Percentiles rank a stretch among this genome's conserved stretches.
These are phyloP conservation scores for Monosporascus sp. DNA, from an alignment of 2,329 filamentous ascomycete genomes.

Conservation along the genomic window DNA sequence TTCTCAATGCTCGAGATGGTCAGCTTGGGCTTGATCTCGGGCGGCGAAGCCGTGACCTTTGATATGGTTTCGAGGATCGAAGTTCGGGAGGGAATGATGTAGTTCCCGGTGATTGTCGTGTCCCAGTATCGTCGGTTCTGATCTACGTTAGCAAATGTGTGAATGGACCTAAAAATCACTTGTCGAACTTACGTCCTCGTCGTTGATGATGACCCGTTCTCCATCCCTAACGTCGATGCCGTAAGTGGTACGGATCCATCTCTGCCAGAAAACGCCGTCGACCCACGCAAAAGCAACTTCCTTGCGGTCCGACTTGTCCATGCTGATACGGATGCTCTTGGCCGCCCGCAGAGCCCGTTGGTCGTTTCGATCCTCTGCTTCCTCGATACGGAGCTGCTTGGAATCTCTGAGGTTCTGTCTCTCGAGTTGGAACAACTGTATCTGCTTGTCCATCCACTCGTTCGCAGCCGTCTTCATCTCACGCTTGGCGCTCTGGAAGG, in stretches of 20 bases:
- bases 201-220: constrained; percentile 92
- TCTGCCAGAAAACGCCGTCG: constrained; percentile 93
- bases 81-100: constrained; percentile 82
- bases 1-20: constrained; percentile 69
- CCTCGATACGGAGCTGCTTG: constrained; percentile 92
- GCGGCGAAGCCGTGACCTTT: constrained; percentile 62
- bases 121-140: constrained; percentile 96
- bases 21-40: constrained; percentile 69
- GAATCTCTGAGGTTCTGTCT: constrained; percentile 88
- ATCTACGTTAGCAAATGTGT: constrained; percentile 27
- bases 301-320: constrained; percentile 80
- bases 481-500: constrained; percentile 70
- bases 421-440: constrained; percentile 85
- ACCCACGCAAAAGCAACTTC: constrained; percentile 96
- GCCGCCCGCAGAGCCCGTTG: constrained; percentile 79
- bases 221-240: constrained; percentile 83
- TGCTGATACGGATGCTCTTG: constrained; percentile 86
- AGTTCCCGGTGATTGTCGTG: constrained; percentile 78
- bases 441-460: constrained; percentile 98
- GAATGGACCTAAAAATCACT: not conserved
- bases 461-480: constrained; percentile 94
- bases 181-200: constrained; percentile 74
- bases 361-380: constrained; percentile 89
- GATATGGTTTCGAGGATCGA: constrained; percentile 83
- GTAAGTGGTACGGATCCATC: constrained; percentile 93